phyloP scores from a whole-genome alignment of 305 asterid species.

The Coffea humblotiana region DNA sequence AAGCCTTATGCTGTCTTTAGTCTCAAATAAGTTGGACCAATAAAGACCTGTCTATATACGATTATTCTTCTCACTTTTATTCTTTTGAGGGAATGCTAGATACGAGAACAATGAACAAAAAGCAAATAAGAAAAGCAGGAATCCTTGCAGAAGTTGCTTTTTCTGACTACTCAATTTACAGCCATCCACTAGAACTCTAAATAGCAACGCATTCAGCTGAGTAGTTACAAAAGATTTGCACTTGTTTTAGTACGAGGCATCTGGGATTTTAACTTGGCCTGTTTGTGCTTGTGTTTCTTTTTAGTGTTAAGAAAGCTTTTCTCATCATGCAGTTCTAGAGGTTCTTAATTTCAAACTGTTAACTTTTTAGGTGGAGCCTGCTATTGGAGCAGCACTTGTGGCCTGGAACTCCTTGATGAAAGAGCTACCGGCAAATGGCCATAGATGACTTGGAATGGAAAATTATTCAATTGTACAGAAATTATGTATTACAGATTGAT shows the following conservation, averaged over 20 bases:
- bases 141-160: not conserved
- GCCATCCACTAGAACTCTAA: not conserved
- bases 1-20: not conserved
- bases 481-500: slow-evolving; percentile 3
- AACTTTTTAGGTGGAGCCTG: slow-evolving; percentile 76
- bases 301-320: not conserved
- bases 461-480: slow-evolving; percentile 9
- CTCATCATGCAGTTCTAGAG: not conserved
- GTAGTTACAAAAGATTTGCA: not conserved
- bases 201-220: not conserved
- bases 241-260: not conserved
- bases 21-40: not conserved
- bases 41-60: not conserved
- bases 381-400: slow-evolving; percentile 74
- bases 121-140: not conserved
- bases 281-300: not conserved
- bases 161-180: not conserved
- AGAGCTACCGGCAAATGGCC: slow-evolving; percentile 46
- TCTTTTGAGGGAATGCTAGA: not conserved
- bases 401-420: slow-evolving; percentile 65
- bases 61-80: not conserved
- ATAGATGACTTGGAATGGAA: slow-evolving; percentile 34
- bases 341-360: slow-evolving; percentile 3
- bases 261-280: not conserved
- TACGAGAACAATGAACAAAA: too few species aligned